These are phyloP conservation scores for Phytophthora cryptogea DNA, from an alignment of 352 stramenopile genomes.

Conservation along the genomic window DNA sequence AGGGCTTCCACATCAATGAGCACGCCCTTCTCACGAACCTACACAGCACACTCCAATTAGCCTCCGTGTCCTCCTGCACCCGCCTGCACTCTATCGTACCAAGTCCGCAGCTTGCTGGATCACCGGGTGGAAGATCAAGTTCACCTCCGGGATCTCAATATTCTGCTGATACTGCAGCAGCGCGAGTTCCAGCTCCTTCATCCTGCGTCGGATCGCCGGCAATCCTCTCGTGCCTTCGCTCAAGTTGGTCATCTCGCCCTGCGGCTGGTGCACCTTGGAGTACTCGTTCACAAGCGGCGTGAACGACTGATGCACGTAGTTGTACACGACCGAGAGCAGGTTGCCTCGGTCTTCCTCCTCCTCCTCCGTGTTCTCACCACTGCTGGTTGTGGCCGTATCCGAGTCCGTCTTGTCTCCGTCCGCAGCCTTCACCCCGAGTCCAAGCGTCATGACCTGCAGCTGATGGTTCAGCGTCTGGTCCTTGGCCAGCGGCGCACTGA, in stretches of 20 bases:
- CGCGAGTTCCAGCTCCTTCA: slow-evolving; percentile 95
- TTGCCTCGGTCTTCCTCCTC: slow-evolving; percentile 71
- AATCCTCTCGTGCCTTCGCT: slow-evolving; percentile 75
- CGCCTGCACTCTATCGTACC: slow-evolving; percentile 15
- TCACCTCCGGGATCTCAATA: slow-evolving; percentile 94
- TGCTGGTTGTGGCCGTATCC: slow-evolving; percentile 41
- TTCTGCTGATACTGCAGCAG: slow-evolving; percentile 95
- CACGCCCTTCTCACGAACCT: slow-evolving; percentile 71
- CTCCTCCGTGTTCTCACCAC: slow-evolving; percentile 60
- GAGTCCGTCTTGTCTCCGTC: slow-evolving; percentile 25
- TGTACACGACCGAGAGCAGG: slow-evolving; percentile 85
- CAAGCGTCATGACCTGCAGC: slow-evolving; percentile 88
- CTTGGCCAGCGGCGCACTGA: slow-evolving; percentile 63
- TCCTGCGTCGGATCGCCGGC: slow-evolving; percentile 86
- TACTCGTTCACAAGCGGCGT: slow-evolving; percentile 87
- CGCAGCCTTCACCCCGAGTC: slow-evolving; percentile 50
- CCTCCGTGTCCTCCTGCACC: not conserved
- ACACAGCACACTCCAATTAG: slow-evolving; percentile 16
- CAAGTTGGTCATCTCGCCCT: slow-evolving; percentile 63
- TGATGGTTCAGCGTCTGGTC: slow-evolving; percentile 81
- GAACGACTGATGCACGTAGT: slow-evolving; percentile 90
- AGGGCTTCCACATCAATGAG: slow-evolving; percentile 84
- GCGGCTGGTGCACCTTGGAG: slow-evolving; percentile 80
- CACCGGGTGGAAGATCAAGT: slow-evolving; percentile 86
- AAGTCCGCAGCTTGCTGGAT: slow-evolving; percentile 82